phyloP scores from a whole-genome alignment of 202 grass and related monocot species.

The Schoenoplectus triqueter region DNA sequence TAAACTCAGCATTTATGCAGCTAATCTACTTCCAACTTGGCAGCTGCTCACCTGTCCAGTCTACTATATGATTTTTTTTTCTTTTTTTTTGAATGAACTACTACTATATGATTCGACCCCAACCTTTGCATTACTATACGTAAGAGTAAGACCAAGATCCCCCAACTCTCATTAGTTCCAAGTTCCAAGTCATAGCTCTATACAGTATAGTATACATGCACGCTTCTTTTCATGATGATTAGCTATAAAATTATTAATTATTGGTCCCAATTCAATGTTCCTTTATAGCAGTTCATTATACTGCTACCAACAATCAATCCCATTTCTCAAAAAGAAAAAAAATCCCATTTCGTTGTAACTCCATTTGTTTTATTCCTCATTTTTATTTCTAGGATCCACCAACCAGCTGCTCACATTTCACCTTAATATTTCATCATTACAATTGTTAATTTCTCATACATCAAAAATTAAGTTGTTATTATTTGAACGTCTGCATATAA shows the following conservation, averaged over 20 bases:
- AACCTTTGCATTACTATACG: not conserved
- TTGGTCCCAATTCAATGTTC: constrained; percentile 17
- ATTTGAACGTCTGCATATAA: too few relatives aligned
- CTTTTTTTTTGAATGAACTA: not conserved
- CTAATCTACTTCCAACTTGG: not conserved
- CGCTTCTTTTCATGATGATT: not conserved
- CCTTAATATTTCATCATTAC: not conserved
- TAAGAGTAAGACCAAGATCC: not conserved
- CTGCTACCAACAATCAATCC: not conserved
- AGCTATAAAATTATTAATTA: constrained; percentile 15
- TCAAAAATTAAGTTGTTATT: not conserved
- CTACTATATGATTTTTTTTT: not conserved
- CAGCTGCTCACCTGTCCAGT: constrained; percentile 7
- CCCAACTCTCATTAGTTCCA: not conserved
- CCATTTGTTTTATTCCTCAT: not conserved
- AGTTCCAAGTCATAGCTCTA: not conserved
- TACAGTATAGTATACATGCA: not conserved
- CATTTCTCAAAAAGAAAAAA: not conserved
- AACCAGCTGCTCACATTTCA: not conserved
- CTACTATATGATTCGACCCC: not conserved
- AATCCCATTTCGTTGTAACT: not conserved
- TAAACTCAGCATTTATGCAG: constrained; percentile 4
- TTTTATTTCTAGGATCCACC: not conserved
- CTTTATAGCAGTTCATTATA: constrained; percentile 10
- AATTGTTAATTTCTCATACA: not conserved